Evolutionary conservation across 2,329 filamentous ascomycete genomes (phyloP).

Genomic region (Fusarium sp.): DNA sequence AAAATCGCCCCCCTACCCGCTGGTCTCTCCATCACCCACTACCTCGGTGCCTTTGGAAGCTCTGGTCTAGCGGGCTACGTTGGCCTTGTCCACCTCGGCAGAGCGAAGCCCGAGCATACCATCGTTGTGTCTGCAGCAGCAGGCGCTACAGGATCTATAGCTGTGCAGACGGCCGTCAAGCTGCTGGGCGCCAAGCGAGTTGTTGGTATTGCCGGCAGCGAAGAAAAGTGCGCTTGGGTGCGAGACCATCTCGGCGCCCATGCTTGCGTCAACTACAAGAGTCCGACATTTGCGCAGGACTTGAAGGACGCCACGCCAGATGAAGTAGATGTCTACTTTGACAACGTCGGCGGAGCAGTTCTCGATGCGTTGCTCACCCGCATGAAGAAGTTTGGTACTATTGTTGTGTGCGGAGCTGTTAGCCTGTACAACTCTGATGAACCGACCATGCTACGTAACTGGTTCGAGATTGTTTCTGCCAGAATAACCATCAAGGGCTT

Average conservation of each 20-base stretch:
- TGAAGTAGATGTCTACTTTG: slow-evolving; percentile 14
- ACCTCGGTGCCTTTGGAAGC: slow-evolving; percentile 14
- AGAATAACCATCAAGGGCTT: slow-evolving; percentile 1
- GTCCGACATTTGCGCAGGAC: not conserved
- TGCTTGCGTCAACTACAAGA: slow-evolving; percentile 29
- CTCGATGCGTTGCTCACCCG: slow-evolving; percentile 7
- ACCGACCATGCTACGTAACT: slow-evolving; percentile 1
- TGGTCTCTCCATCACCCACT: not conserved
- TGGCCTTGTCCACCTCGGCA: slow-evolving; percentile 1
- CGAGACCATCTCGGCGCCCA: slow-evolving; percentile 25
- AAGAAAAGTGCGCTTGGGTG: slow-evolving; percentile 36
- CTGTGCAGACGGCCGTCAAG: slow-evolving; percentile 26
- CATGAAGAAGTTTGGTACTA: slow-evolving; percentile 7
- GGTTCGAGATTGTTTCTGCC: slow-evolving; percentile 12
- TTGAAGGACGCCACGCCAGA: slow-evolving; percentile 2
- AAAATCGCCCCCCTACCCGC: not conserved
- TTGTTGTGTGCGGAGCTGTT: not conserved
- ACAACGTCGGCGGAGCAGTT: slow-evolving; percentile 11
- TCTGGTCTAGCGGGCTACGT: slow-evolving; percentile 9
- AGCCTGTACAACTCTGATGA: slow-evolving; percentile 7
- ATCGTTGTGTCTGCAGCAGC: slow-evolving; percentile 9
- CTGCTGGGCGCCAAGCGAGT: slow-evolving; percentile 29
- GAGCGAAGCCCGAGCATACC: slow-evolving; percentile 5
- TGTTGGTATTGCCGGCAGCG: slow-evolving; percentile 30
- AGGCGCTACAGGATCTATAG: slow-evolving; percentile 8